Evolutionary conservation across 2,329 filamentous ascomycete genomes (phyloP), one percentile per base, ranked within the genome.

Genomic region (Dryadomyces quercus-mongolicae): DNA sequence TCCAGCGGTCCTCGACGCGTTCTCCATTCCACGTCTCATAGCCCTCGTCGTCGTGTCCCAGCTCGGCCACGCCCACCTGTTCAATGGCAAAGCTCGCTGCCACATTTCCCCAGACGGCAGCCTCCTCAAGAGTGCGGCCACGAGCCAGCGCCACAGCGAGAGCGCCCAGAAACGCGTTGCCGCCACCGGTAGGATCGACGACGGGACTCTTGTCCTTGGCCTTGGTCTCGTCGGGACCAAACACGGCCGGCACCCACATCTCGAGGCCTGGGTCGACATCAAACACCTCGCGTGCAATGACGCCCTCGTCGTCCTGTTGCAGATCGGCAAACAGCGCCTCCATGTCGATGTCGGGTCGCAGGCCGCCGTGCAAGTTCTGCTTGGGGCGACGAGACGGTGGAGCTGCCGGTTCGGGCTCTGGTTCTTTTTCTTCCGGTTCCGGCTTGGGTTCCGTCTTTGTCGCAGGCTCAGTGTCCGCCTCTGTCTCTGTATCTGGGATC

Each of bases 11-110:
- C 5, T 74, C 65, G 5, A 84, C 77, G 22, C 64, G 64, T 6
- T 74, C 71, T 1, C 76, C 78, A 62, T 85, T 86, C 82, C 82
- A 86, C 18, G 71, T 76, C 67, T 85, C 82, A 21, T 62, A 60
- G 6, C 73, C 75, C 4, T 71, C 60, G 9, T 66, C 68, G 52
- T 74, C 68, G 49, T 63, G 62, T 2, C 65, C 70, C 13, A 90
- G 63, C 1, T 66, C 66, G 0, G 92, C 92, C 66, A 94, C 80
- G 0, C 93, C 92, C 52, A 95, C 83, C 67, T 98, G 93, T 69
- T 98, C 91, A 62, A 98, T 95, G 16, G 88, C 88, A 67, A 95
- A 93, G 63, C 90, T 91, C 8, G 93, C 92, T 2, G 89, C 85
- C 6, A 97, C 77, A 48, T 81, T 85, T 5, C 84, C 93, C 81